These are phyloP conservation scores for Anisodus acutangulus DNA, from an alignment of 257 asterid species.

Conservation along the genomic window DNA sequence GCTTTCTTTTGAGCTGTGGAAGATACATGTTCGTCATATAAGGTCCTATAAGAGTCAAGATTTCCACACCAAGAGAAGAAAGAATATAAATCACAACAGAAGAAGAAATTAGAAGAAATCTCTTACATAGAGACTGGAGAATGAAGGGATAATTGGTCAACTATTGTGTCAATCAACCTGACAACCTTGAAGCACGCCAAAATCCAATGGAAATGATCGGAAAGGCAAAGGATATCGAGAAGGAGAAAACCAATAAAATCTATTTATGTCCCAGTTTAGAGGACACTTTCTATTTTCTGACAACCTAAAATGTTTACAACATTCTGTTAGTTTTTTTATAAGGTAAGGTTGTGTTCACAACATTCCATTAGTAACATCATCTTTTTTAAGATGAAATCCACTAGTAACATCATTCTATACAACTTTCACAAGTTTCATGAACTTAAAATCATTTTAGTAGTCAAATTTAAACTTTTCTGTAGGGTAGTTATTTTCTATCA, in stretches of 20 bases:
- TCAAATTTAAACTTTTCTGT: background rate
- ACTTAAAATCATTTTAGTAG: background rate
- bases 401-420: background rate
- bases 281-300: background rate
- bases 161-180: background rate
- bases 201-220: background rate
- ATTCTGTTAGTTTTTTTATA: background rate
- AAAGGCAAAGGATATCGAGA: background rate
- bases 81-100: background rate
- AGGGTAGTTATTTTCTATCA: slow-evolving; percentile 13
- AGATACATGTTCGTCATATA: slow-evolving; percentile 60
- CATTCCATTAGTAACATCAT: slow-evolving; percentile 5
- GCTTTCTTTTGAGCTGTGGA: slow-evolving; percentile 48
- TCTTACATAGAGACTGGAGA: background rate
- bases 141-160: background rate
- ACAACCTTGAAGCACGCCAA: slow-evolving; percentile 8
- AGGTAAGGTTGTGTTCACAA: background rate
- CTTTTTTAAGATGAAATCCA: background rate
- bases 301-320: background rate
- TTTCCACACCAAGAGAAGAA: background rate
- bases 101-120: background rate
- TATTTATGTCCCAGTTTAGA: background rate
- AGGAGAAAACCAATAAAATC: background rate
- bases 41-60: slow-evolving; percentile 8
- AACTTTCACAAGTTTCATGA: background rate